Base-by-base conservation (phyloP, 2,329 filamentous ascomycete genomes). In the Geoglossum cookeanum region DNA sequence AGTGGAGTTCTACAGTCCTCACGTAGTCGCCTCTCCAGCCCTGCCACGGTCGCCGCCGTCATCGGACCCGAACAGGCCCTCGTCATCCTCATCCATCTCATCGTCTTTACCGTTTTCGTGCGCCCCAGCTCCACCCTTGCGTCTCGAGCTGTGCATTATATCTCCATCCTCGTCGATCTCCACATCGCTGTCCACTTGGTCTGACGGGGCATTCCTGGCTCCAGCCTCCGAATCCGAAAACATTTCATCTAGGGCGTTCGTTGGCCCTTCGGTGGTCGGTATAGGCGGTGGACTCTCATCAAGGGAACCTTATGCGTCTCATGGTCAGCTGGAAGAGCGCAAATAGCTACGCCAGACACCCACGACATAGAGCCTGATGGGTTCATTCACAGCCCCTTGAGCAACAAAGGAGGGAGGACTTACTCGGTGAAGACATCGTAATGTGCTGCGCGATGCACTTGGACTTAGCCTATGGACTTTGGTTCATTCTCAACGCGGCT, bases 11-110 rank as follows among this genome's bases (percentile, higher is more conserved):
- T 29, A 15, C 2, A 55, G 13, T n/a, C n/a, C 8, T 51, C 33
- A 48, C 54, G 30, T 11, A 37, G 33, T 15, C 37, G 33, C n/a
- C 30, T 42, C 32, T 27, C 17, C 29, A 9, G 15, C 53, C 1
- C 56, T 49, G 52, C 9, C 32, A 5, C 7, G 32, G 8, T 58
- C 56, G 54, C 27, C 73, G 42, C 68, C 70, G 45, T 72, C 77
- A 55, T 76, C 78, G 58, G 80, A 78, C 56, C 79, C 80, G 60
- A 83, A 83, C 51, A 83, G 73, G 15, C 55, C 55, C 22, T 32
- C 53, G 64, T 83, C 80, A 64, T 80, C 77, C 55, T 76, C 75
- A 58, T 79, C 77, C 58, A 48, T 42, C 35, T 33, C 52, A 4
- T 55, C 52, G 29, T 39, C 39, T 7, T 27, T 6, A 27, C 5